Conservation (phyloP, 2,329 filamentous ascomycete species). For the Sclerotinia sclerotiorum region DNA sequence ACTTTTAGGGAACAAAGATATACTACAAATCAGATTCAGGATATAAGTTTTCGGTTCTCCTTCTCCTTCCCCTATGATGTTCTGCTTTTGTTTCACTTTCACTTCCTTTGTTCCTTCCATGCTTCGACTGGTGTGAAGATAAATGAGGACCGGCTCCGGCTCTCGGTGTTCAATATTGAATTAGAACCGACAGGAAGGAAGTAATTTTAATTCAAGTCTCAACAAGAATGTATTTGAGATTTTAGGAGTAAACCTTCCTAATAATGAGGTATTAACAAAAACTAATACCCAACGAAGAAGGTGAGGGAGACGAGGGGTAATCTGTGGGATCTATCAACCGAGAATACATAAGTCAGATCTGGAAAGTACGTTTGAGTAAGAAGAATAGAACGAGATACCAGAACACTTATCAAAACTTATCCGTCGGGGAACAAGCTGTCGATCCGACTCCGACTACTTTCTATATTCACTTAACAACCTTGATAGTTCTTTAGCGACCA, state of each 20-base stretch:
- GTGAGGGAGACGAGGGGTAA: not conserved
- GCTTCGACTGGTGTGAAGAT: not conserved
- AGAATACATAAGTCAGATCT: not conserved
- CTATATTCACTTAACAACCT: not conserved
- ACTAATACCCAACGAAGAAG: conserved; percentile 2
- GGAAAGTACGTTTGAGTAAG: not conserved
- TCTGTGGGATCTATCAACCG: not conserved
- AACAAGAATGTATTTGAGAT: not conserved
- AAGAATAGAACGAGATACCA: not conserved
- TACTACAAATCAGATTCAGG: not conserved
- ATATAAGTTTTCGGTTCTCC: too few relatives aligned
- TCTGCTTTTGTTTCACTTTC: not conserved
- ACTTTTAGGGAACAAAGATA: not conserved
- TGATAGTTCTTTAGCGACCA: not conserved
- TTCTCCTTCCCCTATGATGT: too few relatives aligned
- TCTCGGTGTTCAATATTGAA: not conserved
- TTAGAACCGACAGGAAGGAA: not conserved
- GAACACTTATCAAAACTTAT: not conserved
- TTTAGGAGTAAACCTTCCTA: too few relatives aligned
- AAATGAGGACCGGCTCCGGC: not conserved
- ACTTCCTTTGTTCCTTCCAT: too few relatives aligned
- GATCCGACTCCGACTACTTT: not conserved
- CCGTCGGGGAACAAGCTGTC: too few relatives aligned
- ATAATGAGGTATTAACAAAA: not conserved
- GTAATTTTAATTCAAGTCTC: not conserved